Conservation (phyloP, 192 early-diverging fungal genomes). For the Gaertneriomyces sp. region DNA sequence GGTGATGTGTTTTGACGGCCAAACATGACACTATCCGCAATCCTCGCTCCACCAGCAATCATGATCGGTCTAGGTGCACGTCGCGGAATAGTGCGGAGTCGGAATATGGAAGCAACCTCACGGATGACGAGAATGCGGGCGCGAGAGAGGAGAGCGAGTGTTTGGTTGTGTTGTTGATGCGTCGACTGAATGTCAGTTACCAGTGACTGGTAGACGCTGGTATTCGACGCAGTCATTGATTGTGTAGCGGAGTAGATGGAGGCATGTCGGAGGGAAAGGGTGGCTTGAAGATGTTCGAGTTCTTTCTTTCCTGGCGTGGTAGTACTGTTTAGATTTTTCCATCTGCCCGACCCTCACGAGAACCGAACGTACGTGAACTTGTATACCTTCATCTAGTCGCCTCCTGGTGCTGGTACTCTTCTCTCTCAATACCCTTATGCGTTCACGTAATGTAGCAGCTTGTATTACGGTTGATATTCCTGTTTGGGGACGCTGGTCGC, state of each 20-base stretch:
- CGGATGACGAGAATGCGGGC: constrained; percentile 35
- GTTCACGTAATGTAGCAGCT: not conserved
- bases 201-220: not conserved
- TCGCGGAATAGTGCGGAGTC: constrained; percentile 34
- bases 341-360: not conserved
- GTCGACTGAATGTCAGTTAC: not conserved
- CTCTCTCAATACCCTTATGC: not conserved
- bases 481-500: constrained; percentile 6
- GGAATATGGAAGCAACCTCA: constrained; percentile 42
- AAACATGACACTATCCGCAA: not conserved
- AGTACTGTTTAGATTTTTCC: not conserved
- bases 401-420: constrained; percentile 1
- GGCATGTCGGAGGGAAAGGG: not conserved
- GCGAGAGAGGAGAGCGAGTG: constrained; percentile 18
- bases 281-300: not conserved
- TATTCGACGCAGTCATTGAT: not conserved
- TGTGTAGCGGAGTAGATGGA: not conserved
- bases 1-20: not conserved
- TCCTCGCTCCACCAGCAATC: not conserved
- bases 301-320: not conserved
- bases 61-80: constrained; percentile 1
- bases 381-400: not conserved
- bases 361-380: not conserved
- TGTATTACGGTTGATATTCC: constrained; percentile 15
- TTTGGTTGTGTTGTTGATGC: constrained; percentile 4